Conservation (phyloP, 2,329 filamentous ascomycete species). For the Arthrobotrys sinensis region DNA sequence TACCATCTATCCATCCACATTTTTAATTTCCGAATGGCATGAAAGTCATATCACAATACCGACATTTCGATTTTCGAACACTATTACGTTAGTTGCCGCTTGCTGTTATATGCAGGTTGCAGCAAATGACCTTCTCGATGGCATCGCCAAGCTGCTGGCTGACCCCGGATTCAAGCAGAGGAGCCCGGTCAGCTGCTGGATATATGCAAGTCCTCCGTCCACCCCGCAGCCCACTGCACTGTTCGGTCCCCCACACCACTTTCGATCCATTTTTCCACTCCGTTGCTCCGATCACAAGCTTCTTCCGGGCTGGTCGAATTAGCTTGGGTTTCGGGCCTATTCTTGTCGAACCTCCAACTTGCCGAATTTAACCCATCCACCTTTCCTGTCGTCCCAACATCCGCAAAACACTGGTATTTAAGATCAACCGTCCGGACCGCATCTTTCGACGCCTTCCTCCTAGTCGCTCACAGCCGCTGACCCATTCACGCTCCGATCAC, state of each 20-base stretch:
- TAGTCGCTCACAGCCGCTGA: slow-evolving; percentile 44
- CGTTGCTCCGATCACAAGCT: slow-evolving; percentile 61
- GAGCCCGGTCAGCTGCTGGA: slow-evolving; percentile 41
- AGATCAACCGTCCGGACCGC: slow-evolving; percentile 51
- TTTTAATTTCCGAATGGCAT: slow-evolving; percentile 4
- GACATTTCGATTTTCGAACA: slow-evolving; percentile 4
- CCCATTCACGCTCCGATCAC: slow-evolving; percentile 38
- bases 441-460: slow-evolving; percentile 45
- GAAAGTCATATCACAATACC: slow-evolving; percentile 16
- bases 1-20: not conserved
- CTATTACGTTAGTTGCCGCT: slow-evolving; percentile 40
- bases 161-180: slow-evolving; percentile 41
- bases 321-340: slow-evolving; percentile 54
- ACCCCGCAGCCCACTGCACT: slow-evolving; percentile 30
- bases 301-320: slow-evolving; percentile 17
- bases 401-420: slow-evolving; percentile 49
- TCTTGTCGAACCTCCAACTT: slow-evolving; percentile 47
- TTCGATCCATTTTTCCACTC: slow-evolving; percentile 56
- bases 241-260: slow-evolving; percentile 36
- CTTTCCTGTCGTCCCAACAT: slow-evolving; percentile 38
- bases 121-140: slow-evolving; percentile 55
- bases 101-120: not conserved
- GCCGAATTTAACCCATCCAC: slow-evolving; percentile 55
- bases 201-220: slow-evolving; percentile 47
- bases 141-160: slow-evolving; percentile 42